Evolutionary conservation across 1,284 basidiomycete species (phyloP).

Genomic region (Leccinum fallax): DNA sequence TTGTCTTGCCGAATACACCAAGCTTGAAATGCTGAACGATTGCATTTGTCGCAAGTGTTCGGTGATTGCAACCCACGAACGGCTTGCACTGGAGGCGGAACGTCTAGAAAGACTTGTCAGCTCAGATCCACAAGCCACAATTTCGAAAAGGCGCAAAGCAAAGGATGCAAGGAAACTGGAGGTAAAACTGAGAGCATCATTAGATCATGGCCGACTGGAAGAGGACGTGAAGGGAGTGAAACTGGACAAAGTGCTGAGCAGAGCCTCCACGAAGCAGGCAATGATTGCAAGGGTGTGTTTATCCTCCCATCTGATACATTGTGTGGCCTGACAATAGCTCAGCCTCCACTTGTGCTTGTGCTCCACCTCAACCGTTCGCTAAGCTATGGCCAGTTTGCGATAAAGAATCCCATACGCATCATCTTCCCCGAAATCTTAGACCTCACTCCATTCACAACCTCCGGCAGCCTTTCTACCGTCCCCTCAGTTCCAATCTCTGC

Average conservation of each 20-base stretch:
- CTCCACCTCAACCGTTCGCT: slow-evolving; percentile 88
- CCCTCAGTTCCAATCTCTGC: slow-evolving; percentile 70
- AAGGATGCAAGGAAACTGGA: slow-evolving; percentile 70
- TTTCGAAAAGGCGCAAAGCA: slow-evolving; percentile 71
- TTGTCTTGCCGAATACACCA: slow-evolving; percentile 81
- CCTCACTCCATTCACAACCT: slow-evolving; percentile 81
- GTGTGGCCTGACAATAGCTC: slow-evolving; percentile 21
- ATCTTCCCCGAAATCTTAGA: slow-evolving; percentile 85
- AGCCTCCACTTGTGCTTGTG: slow-evolving; percentile 83
- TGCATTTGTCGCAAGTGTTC: slow-evolving; percentile 85
- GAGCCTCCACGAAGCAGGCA: slow-evolving; percentile 81
- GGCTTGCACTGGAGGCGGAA: slow-evolving; percentile 60
- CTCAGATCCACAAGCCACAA: slow-evolving; percentile 45
- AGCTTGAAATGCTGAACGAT: slow-evolving; percentile 78
- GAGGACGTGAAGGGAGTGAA: slow-evolving; percentile 76
- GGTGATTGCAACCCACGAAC: slow-evolving; percentile 65
- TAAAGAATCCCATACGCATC: slow-evolving; percentile 83
- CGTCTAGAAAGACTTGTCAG: slow-evolving; percentile 50
- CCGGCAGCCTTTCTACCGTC: slow-evolving; percentile 67
- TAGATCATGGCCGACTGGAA: slow-evolving; percentile 79
- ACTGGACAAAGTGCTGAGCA: slow-evolving; percentile 73
- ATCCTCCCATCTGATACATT: slow-evolving; percentile 4
- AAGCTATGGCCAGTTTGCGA: slow-evolving; percentile 71
- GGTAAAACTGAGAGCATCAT: slow-evolving; percentile 56
- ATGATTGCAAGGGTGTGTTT: slow-evolving; percentile 77